Evolutionary conservation across 139 green algal species (phyloP), one percentile per base, ranked within the genome.

Genomic region (Spirogloea muscicola): DNA sequence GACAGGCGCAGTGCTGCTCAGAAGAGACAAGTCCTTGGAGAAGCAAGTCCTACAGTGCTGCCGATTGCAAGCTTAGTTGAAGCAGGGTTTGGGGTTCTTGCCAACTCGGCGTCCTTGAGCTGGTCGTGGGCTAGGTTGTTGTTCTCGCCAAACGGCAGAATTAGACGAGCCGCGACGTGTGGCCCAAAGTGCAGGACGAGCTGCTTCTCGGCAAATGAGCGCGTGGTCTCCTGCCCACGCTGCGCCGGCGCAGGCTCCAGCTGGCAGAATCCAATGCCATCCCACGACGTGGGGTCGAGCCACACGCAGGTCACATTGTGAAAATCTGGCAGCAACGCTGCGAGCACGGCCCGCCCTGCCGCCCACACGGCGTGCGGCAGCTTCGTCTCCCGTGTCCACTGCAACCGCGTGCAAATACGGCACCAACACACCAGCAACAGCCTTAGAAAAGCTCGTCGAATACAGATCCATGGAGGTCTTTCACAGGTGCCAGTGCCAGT

Each of bases 381-480:
- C 67, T 76, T 76, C n/a, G 33, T 37, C 13, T 68, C 49, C 18
- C 67, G 67, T 13, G 27, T 59, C 67, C 67, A 76, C 67, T 76
- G 67, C 21, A 29, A 63, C 3, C 29, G 36, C n/a, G n/a, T n/a
- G n/a, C n/a, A n/a, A n/a, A n/a, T n/a, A n/a, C n/a, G n/a, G n/a
- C n/a, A n/a, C n/a, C n/a, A n/a, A n/a, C n/a, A n/a, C n/a, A n/a
- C n/a, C n/a, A n/a, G 46, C n/a, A 55, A n/a, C n/a, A n/a, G n/a
- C 46, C 46, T 21, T 31, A 55, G n/a, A n/a, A 55, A 55, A 55
- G n/a, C n/a, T 55, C 46, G 21, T 21, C n/a, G n/a, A n/a, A 55
- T 55, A 55, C 46, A 55, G n/a, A 55, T 21, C 21, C n/a, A 21
- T 31, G 46, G 21, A 38, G 49, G 0, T 25, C 6, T 10, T 6